Evolutionary conservation across 1,284 basidiomycete species (phyloP).

Genomic region (Veloboletus limbatus): DNA sequence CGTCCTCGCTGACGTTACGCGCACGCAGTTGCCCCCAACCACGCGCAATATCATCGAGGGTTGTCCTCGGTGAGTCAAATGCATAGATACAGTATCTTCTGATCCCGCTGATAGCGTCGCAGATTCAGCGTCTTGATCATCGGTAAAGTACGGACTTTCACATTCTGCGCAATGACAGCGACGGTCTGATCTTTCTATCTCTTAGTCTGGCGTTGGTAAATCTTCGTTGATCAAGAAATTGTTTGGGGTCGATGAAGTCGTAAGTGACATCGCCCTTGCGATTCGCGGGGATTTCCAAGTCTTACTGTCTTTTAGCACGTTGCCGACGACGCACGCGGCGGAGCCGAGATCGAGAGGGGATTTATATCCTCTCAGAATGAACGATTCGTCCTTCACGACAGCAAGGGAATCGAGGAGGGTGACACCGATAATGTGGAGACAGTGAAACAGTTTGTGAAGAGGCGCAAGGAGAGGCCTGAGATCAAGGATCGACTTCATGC

Average conservation of each 20-base stretch:
- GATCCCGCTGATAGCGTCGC: not conserved
- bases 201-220: not conserved
- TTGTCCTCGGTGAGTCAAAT: not conserved
- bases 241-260: not conserved
- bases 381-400: not conserved
- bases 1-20: not conserved
- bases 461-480: not conserved
- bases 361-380: not conserved
- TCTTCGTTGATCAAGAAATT: not conserved
- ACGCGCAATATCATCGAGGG: not conserved
- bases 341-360: not conserved
- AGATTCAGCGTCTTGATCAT: not conserved
- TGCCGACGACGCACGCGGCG: not conserved
- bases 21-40: not conserved
- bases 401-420: not conserved
- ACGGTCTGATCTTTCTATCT: not conserved
- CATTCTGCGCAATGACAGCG: not conserved
- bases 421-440: not conserved
- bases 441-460: slow-evolving; percentile 9
- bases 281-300: not conserved
- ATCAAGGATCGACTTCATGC: slow-evolving; percentile 17
- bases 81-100: too few species aligned
- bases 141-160: not conserved
- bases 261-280: not conserved
- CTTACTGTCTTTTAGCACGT: not conserved